Conservation (phyloP, 148 eudicot genomes). For the Vaccinium myrtillus region DNA sequence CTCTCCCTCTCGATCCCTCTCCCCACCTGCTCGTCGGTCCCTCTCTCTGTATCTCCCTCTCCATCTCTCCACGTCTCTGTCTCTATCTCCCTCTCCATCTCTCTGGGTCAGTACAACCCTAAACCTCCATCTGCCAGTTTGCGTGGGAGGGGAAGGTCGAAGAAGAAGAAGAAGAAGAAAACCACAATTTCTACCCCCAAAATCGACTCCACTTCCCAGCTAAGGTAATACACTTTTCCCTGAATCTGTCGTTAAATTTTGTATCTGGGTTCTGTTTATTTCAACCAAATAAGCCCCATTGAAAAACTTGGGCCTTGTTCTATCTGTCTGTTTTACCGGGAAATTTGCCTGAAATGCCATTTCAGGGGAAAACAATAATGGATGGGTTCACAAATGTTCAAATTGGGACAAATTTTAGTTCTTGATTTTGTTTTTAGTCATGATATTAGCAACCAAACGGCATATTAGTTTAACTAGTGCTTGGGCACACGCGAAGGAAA, state of each 20-base stretch:
- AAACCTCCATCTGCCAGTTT: no score
- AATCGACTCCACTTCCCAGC: slow-evolving; percentile 65
- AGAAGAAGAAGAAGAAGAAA: no score
- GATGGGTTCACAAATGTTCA: neutral
- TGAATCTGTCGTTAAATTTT: neutral
- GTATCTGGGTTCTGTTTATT: slow-evolving; percentile 10
- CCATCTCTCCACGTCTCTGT: no score
- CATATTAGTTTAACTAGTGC: neutral
- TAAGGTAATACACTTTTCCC: slow-evolving; percentile 44
- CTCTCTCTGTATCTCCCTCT: no score
- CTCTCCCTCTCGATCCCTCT: no score
- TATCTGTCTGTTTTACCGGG: neutral
- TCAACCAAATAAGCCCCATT: neutral
- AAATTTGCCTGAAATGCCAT: neutral
- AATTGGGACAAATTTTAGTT: neutral
- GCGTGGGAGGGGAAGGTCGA: no score
- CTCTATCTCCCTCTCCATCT: no score
- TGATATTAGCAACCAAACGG: neutral
- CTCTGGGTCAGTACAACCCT: no score
- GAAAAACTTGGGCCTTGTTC: neutral
- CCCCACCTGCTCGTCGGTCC: no score
- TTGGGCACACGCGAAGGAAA: no score
- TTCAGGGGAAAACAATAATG: neutral
- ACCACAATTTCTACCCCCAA: slow-evolving; percentile 71
- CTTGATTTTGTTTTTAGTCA: neutral